phyloP scores from a whole-genome alignment of 2,329 filamentous ascomycete species.

The Claviceps humidiphila region DNA sequence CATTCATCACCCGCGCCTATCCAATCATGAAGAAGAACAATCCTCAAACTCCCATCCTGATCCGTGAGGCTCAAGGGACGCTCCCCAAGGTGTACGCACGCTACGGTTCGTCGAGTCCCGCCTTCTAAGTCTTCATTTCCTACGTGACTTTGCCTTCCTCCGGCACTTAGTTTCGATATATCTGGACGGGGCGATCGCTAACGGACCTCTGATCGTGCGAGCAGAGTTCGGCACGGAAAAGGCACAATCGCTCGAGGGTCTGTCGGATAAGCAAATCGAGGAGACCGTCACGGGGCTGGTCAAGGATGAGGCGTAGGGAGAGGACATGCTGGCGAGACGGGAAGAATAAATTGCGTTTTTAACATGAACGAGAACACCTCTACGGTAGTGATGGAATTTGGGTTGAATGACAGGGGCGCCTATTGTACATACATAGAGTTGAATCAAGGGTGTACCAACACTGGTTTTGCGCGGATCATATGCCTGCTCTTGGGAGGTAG shows the following conservation, averaged over 20 bases:
- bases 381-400: neutral
- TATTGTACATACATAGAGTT: neutral
- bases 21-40: slow-evolving; percentile 99
- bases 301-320: slow-evolving; percentile 18
- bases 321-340: neutral
- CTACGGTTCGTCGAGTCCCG: slow-evolving; percentile 51
- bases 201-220: neutral
- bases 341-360: neutral
- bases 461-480: neutral
- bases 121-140: neutral
- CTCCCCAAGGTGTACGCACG: slow-evolving; percentile 79
- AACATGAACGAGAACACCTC: neutral
- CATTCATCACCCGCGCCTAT: slow-evolving; percentile 82
- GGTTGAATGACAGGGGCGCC: neutral
- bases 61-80: slow-evolving; percentile 80
- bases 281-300: slow-evolving; percentile 43
- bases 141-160: neutral
- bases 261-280: slow-evolving; percentile 49
- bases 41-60: slow-evolving; percentile 81
- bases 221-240: slow-evolving; percentile 44
- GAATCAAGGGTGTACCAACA: neutral
- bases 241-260: slow-evolving; percentile 43
- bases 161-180: neutral
- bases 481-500: neutral
- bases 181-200: neutral